Evolutionary conservation across 192 early-diverging fungal genomes (phyloP), one percentile per base, ranked within the genome.

Genomic region (Mortierella antarctica): DNA sequence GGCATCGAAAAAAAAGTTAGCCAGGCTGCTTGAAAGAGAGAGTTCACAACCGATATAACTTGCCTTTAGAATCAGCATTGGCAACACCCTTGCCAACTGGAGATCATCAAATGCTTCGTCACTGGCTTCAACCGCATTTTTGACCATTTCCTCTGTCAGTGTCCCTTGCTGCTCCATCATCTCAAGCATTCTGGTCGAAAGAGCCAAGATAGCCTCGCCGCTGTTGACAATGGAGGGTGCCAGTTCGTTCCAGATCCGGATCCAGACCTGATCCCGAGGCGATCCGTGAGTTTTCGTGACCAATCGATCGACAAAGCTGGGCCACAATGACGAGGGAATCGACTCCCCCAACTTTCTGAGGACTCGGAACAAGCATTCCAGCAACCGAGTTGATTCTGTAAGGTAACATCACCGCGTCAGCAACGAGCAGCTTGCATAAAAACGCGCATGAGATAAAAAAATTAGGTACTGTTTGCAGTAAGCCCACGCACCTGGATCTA

Each of bases 41-140:
- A 56, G 9, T 10, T 56, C 23, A 7, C 18, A 13, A 56, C 18
- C 2, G 9, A 13, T 7, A 10, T 15, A 48, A 12, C 45, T 7
- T 59, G 70, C 74, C 61, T 76, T 76, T 15, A 76, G 61, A 1
- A 76, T 46, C 11, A 45, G 15, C 9, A 76, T 39, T 23, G 74
- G 67, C 5, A 53, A 54, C 4, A 76, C 45, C 6, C 74, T 51
- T 2, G 48, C 58, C 10, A 69, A 21, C 12, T 67, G 57, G n/a
- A 76, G 66, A 40, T 76, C 66, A 21, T 76, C 74, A 17, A 76
- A n/a, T 14, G 59, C 45, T 52, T 76, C 74, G 52, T 76, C 74
- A 46, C 66, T 64, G 5, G 64, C 57, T 42, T 69, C 74, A 45
- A 76, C 10, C 14, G 74, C 67, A 1, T 23, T 55, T 3, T 76